These are phyloP conservation scores for Geranomyces variabilis DNA, from an alignment of 192 early-diverging fungal species.

Conservation along the genomic window DNA sequence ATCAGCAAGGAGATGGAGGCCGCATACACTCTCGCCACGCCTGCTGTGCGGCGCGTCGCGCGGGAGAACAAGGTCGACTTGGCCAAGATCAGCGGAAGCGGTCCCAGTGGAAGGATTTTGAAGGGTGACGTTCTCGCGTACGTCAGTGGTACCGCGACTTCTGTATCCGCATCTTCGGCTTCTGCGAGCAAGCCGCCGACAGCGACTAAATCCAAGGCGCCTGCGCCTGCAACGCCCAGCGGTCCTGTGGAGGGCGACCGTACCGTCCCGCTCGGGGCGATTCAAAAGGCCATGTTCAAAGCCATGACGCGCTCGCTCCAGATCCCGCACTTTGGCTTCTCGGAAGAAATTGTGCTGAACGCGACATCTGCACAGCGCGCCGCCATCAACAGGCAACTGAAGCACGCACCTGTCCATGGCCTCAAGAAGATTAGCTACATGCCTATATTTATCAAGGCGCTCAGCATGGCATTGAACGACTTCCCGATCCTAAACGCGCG, in stretches of 20 bases:
- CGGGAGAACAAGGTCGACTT: conserved; percentile 82
- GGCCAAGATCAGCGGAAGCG: conserved; percentile 70
- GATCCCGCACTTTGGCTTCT: conserved; percentile 95
- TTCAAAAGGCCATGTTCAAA: conserved; percentile 98
- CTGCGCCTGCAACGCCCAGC: not conserved
- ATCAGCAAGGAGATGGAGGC: conserved; percentile 9
- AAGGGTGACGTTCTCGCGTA: conserved; percentile 87
- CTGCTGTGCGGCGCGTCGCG: conserved; percentile 86
- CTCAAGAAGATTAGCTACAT: conserved; percentile 86
- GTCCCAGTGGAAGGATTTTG: conserved; percentile 82
- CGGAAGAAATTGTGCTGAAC: conserved; percentile 86
- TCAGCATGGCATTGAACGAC: conserved; percentile 76
- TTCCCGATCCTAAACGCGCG: conserved; percentile 88
- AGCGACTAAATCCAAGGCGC: not conserved
- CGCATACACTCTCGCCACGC: conserved; percentile 70
- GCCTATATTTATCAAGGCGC: conserved; percentile 94
- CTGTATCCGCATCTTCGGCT: not conserved
- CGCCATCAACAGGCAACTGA: conserved; percentile 68
- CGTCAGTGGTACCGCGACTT: conserved; percentile 34
- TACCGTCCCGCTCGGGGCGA: conserved; percentile 67
- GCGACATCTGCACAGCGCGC: conserved; percentile 63
- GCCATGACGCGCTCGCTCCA: conserved; percentile 87
- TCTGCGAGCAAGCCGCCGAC: not conserved
- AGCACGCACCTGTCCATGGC: conserved; percentile 36
- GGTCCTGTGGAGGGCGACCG: conserved; percentile 8